A percentile compares a stretch with the other conserved stretches of the same genome.
phyloP scores from a whole-genome alignment of 1,284 basidiomycete species.

The Apiotrichum montevideense region DNA sequence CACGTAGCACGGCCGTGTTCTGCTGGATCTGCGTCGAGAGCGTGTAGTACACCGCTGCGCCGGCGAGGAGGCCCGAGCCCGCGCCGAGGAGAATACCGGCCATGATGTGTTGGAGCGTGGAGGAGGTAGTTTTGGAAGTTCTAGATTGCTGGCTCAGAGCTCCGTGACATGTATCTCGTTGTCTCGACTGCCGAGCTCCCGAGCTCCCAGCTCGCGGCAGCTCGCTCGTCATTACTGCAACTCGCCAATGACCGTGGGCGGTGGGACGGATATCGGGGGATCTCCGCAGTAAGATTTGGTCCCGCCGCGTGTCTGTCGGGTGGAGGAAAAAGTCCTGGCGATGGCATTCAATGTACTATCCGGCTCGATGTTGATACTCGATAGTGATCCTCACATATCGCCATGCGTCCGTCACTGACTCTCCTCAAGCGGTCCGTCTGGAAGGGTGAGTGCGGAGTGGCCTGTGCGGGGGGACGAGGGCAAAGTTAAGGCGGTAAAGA shows the following conservation, averaged over 20 bases:
- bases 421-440: slow-evolving; percentile 45
- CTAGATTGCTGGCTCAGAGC: no score
- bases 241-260: no score
- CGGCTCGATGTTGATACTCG: neutral
- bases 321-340: slow-evolving; percentile 14
- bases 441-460: slow-evolving; percentile 43
- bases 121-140: no score
- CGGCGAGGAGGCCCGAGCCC: slow-evolving; percentile 37
- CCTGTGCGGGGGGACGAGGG: no score
- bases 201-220: no score
- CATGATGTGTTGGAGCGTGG: slow-evolving; percentile 17
- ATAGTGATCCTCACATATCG: neutral
- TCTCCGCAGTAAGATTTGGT: slow-evolving; percentile 3
- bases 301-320: neutral
- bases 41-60: slow-evolving; percentile 44
- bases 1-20: slow-evolving; percentile 23
- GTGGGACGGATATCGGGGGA: no score
- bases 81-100: slow-evolving; percentile 41
- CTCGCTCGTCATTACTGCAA: no score
- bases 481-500: no score
- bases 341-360: neutral
- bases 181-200: no score
- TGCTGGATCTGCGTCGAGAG: slow-evolving; percentile 29
- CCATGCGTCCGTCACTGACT: slow-evolving; percentile 15
- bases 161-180: no score